phyloP scores from a whole-genome alignment of 1,284 basidiomycete species.

The Irpex sp. region DNA sequence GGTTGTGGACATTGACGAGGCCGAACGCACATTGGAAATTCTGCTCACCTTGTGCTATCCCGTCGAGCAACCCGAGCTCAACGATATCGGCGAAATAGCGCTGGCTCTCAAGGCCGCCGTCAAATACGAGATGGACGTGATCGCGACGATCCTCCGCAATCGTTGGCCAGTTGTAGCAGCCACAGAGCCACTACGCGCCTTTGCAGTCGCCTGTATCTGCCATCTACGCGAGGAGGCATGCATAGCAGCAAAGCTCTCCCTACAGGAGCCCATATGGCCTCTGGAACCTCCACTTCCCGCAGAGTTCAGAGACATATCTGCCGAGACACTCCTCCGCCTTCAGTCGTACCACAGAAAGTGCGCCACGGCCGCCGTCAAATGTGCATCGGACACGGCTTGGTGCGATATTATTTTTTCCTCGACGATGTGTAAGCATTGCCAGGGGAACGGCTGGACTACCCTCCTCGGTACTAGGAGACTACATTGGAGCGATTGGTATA shows the following conservation, averaged over 20 bases:
- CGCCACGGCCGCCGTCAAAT: neutral
- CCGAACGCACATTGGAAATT: conserved; percentile 12
- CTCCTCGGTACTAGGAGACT: neutral
- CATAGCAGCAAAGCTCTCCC: conserved; percentile 5
- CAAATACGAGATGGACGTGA: conserved; percentile 15
- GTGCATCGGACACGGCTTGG: neutral
- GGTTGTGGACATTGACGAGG: conserved; percentile 11
- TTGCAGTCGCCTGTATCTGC: conserved; percentile 9
- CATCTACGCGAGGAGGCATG: conserved; percentile 7
- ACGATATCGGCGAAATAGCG: conserved; percentile 5
- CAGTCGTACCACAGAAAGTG: conserved; percentile 9
- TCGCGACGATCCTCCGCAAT: neutral
- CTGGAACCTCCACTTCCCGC: conserved; percentile 8
- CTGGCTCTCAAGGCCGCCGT: conserved; percentile 12
- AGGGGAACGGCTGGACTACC: neutral
- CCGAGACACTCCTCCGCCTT: conserved; percentile 9
- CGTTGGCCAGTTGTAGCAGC: conserved; percentile 1
- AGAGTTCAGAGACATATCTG: conserved; percentile 8
- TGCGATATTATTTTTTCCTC: neutral
- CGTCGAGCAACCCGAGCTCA: conserved; percentile 9
- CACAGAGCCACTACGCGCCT: conserved; percentile 5
- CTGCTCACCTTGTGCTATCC: conserved; percentile 19
- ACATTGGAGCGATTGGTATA: conserved; percentile 6
- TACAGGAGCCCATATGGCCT: conserved; percentile 10
- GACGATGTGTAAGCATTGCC: conserved; percentile 6